These are phyloP conservation scores for Wolfiporia cocos DNA, from an alignment of 1,284 basidiomycete genomes.

Conservation along the genomic window DNA sequence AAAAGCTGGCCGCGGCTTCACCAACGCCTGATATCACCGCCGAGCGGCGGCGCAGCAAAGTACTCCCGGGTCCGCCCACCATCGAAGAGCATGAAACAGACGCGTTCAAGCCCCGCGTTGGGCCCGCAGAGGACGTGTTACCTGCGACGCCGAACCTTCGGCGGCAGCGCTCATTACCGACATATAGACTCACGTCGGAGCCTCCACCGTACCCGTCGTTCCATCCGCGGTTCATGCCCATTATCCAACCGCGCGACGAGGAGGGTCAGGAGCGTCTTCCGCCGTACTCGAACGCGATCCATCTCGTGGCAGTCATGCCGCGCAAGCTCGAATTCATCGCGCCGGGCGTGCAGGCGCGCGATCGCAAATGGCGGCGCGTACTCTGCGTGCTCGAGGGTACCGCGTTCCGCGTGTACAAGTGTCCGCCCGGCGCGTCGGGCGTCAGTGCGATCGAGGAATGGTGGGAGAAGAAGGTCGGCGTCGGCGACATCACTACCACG, in stretches of 20 bases:
- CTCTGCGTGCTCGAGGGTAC: conserved; percentile 94
- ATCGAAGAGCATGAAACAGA: conserved; percentile 8
- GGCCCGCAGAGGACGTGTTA: conserved; percentile 12
- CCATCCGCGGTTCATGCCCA: conserved; percentile 24
- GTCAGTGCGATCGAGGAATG: conserved; percentile 54
- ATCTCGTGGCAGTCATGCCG: conserved; percentile 81
- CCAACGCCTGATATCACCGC: conserved; percentile 3
- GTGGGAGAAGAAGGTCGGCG: conserved; percentile 74
- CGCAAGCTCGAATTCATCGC: conserved; percentile 92
- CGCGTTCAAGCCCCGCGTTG: conserved; percentile 9
- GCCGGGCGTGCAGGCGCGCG: conserved; percentile 83
- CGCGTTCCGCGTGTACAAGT: conserved; percentile 78
- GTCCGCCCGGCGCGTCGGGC: conserved; percentile 41
- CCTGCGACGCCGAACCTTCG: conserved; percentile 27
- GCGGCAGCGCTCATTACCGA: conserved; percentile 53
- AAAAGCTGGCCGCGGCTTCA: conserved; percentile 15
- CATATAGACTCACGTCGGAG: conserved; percentile 37
- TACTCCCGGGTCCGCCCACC: conserved; percentile 6
- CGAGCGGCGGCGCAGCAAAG: conserved; percentile 4
- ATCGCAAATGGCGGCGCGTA: conserved; percentile 87
- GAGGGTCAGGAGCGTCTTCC: conserved; percentile 86
- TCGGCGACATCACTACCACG: conserved; percentile 43
- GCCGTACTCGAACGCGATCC: conserved; percentile 76
- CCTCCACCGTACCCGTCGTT: conserved; percentile 51
- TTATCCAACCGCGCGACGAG: conserved; percentile 42